Evolutionary conservation across 164 flowering plant genomes (phyloP).

Genomic region (Santalum album): DNA sequence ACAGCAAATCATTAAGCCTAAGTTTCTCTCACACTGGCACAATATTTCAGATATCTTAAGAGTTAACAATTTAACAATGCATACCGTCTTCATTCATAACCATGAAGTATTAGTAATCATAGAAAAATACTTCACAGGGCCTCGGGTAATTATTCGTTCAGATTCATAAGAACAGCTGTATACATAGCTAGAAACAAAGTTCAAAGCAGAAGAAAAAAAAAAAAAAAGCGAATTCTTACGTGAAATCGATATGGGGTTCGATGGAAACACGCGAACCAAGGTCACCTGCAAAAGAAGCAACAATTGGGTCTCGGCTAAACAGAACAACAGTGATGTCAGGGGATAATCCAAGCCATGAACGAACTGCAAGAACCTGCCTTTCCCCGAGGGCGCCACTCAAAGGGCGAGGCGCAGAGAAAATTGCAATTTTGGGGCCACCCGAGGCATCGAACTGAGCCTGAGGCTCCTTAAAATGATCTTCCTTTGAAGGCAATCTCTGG

Average conservation of each 20-base stretch:
- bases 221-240: constrained; percentile 49
- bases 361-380: constrained; percentile 57
- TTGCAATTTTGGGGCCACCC: constrained; percentile 34
- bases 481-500: constrained; percentile 39
- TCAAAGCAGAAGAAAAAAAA: neutral
- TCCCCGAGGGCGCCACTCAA: constrained; percentile 44
- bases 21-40: too few species aligned
- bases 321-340: constrained; percentile 56
- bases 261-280: constrained; percentile 58
- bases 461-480: constrained; percentile 27
- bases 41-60: too few species aligned
- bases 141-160: too few species aligned
- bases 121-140: too few species aligned
- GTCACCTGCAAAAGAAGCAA: constrained; percentile 30
- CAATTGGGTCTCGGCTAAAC: constrained; percentile 51
- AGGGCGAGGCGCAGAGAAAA: constrained; percentile 62
- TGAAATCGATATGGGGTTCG: constrained; percentile 69
- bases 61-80: too few species aligned
- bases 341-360: constrained; percentile 85
- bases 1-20: too few species aligned
- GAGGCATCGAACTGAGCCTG: constrained; percentile 5
- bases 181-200: too few species aligned
- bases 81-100: too few species aligned
- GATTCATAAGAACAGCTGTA: too few species aligned
- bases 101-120: too few species aligned